Evolutionary conservation across 169 alveolate species (phyloP).

Genomic region (Ichthyophthirius multifiliis): DNA sequence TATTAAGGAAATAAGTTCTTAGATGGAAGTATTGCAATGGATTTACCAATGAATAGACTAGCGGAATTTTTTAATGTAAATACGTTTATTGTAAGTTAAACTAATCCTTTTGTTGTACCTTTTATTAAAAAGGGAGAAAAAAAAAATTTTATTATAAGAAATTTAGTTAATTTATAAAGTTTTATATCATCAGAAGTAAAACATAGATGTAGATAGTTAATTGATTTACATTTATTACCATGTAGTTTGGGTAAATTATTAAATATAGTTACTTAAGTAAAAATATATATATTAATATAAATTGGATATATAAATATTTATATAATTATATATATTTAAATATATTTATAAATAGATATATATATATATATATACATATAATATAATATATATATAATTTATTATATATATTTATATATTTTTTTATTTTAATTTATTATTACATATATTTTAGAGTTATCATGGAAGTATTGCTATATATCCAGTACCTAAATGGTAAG

Average conservation of each 20-base stretch:
- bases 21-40: conserved; percentile 63
- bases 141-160: conserved; percentile 35
- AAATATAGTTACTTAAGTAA: conserved; percentile 28
- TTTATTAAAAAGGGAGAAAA: conserved; percentile 49
- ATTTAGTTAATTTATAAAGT: background rate
- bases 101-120: conserved; percentile 65
- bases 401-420: too few relatives aligned
- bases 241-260: conserved; percentile 9
- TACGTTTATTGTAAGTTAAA: conserved; percentile 62
- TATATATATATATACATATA: too few relatives aligned
- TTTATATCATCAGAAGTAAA: conserved; percentile 35
- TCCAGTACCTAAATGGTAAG: conserved; percentile 47
- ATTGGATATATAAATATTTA: too few relatives aligned
- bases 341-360: too few relatives aligned
- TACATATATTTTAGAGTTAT: background rate
- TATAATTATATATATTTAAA: too few relatives aligned
- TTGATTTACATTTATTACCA: conserved; percentile 43
- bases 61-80: conserved; percentile 70
- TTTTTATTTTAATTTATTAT: too few relatives aligned
- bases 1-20: conserved; percentile 21
- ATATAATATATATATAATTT: too few relatives aligned
- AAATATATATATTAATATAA: background rate
- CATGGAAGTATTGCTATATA: conserved; percentile 59
- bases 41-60: conserved; percentile 67
- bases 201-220: conserved; percentile 26